Evolutionary conservation across 2,329 filamentous ascomycete genomes (phyloP).

Genomic region (Monilinia fructigena): DNA sequence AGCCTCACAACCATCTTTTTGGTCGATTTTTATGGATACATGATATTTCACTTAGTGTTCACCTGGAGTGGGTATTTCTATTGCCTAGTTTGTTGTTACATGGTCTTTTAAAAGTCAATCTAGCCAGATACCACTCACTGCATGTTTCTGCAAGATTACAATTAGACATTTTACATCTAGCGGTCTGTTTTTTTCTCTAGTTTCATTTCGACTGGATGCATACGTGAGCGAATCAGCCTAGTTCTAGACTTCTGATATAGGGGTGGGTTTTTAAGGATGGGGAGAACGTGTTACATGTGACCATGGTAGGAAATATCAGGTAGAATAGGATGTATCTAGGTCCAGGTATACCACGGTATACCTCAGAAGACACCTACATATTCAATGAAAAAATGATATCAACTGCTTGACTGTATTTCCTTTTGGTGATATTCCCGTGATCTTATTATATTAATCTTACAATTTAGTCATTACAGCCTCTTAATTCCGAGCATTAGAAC

Average conservation of each 20-base stretch:
- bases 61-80: constrained; percentile 11
- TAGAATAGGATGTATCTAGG: constrained; percentile 15
- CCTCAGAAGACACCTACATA: neutral
- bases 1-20: neutral
- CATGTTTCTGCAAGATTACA: constrained; percentile 14
- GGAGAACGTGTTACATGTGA: constrained; percentile 21
- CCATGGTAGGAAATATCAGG: constrained; percentile 20
- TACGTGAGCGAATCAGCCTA: constrained; percentile 18
- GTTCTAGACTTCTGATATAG: constrained; percentile 18
- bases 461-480: constrained; percentile 21
- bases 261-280: constrained; percentile 20
- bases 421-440: constrained; percentile 12
- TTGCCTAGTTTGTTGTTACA: constrained; percentile 2
- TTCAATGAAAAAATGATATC: constrained; percentile 21
- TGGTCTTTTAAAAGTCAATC: constrained; percentile 12
- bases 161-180: constrained; percentile 20
- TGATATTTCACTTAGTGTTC: constrained; percentile 6
- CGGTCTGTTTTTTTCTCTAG: constrained; percentile 3
- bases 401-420: neutral
- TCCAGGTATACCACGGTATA: neutral
- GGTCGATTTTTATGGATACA: constrained; percentile 1
- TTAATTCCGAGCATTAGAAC: constrained; percentile 12
- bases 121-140: constrained; percentile 16
- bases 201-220: constrained; percentile 19
- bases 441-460: constrained; percentile 18